A percentile compares a stretch with the other conserved stretches of the same genome.
These are phyloP conservation scores for Hypoxylon sp. DNA, from an alignment of 2,329 filamentous ascomycete species.

Conservation along the genomic window DNA sequence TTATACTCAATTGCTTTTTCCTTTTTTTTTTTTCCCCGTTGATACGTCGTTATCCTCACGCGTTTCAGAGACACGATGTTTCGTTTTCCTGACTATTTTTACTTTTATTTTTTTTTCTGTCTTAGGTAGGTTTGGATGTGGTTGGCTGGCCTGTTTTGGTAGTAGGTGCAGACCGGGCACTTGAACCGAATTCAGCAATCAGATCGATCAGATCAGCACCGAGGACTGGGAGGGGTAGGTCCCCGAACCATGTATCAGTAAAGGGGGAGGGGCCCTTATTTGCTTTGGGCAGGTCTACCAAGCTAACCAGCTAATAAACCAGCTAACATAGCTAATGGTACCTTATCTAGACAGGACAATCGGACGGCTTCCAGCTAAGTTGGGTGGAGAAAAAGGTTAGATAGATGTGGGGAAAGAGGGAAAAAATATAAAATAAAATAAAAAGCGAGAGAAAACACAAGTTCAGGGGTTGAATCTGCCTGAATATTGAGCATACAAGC, in stretches of 20 bases:
- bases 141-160: slow-evolving; percentile 37
- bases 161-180: slow-evolving; percentile 28
- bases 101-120: slow-evolving; percentile 26
- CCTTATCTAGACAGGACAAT: slow-evolving; percentile 37
- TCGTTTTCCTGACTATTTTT: slow-evolving; percentile 6
- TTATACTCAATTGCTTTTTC: slow-evolving; percentile 37
- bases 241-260: slow-evolving; percentile 28
- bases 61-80: slow-evolving; percentile 28
- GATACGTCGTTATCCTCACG: slow-evolving; percentile 19
- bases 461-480: slow-evolving; percentile 31
- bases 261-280: slow-evolving; percentile 33
- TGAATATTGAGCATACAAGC: slow-evolving; percentile 17
- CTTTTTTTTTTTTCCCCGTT: slow-evolving; percentile 27
- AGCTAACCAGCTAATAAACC: slow-evolving; percentile 17
- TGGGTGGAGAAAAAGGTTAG: slow-evolving; percentile 26
- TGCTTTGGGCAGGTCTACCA: slow-evolving; percentile 38
- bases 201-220: slow-evolving; percentile 42
- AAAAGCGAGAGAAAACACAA: slow-evolving; percentile 7
- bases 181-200: slow-evolving; percentile 40
- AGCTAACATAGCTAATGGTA: slow-evolving; percentile 28
- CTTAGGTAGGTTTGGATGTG: slow-evolving; percentile 34
- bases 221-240: slow-evolving; percentile 35
- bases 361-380: slow-evolving; percentile 39
- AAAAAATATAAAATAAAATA: background rate
- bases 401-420: slow-evolving; percentile 38